Base-by-base conservation (phyloP, 2,329 filamentous ascomycete genomes). In the Epichloe hybrida region DNA sequence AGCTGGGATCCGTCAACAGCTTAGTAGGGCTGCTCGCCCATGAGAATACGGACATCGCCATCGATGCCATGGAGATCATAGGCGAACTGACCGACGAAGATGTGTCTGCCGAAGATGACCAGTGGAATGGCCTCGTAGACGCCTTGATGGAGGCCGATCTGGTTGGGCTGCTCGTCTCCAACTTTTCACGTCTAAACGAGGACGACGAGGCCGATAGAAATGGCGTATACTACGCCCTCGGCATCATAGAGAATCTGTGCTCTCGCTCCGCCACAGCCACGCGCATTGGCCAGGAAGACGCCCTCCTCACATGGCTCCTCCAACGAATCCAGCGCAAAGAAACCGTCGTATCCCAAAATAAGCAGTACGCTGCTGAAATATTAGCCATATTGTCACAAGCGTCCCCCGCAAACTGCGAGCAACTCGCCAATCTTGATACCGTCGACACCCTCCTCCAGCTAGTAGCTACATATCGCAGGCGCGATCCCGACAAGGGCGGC, bases 31-130 rank as follows among this genome's bases (percentile, higher is more conserved):
- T 98, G 49, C 72, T 98, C 46, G 84, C 91, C 15, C 93, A 98
- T 64, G 93, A 98, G 60, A 98, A 98, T 64, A 91, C 90, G 0
- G 93, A 98, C 62, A 94, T 98, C 56, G 89, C 93, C 11, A 95
- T 97, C 59, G 87, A 85, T 55, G 87, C 85, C 0, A 83, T 95
- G 47, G 86, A 97, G 69, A 86, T 96, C 45, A 80, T 98, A 48
- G 83, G 81, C 51, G 93, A 98, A 69, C 72, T 97, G 57, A 94
- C 88, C 13, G 93, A 97, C 60, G 90, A 98, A 63, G 91, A 97
- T 62, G 88, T 95, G 2, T 76, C 83, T 41, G 88, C 86, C 2
- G 81, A 84, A 53, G 83, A 89, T 58, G 80, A 80, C 50, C 82
- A 96, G 60, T 96, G 90, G 88, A 80, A 85, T 54, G 73, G 69